Base-by-base conservation (phyloP, 495 filamentous ascomycete genomes). In the Daldinia childiae region DNA sequence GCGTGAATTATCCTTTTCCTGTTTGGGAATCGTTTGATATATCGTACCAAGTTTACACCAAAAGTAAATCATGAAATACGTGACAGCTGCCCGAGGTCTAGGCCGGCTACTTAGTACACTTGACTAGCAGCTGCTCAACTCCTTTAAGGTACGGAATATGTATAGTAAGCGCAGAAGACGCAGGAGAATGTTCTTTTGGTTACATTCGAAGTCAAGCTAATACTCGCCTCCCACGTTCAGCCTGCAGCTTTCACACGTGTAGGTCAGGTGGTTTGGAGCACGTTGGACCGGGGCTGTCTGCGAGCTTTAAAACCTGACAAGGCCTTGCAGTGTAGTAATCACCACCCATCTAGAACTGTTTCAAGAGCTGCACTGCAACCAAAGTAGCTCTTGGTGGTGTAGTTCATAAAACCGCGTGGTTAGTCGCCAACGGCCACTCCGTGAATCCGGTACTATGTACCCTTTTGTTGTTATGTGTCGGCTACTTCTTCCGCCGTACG, bases 311-410 rank as follows among this genome's bases (percentile, higher is more conserved):
- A 55, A 62, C 56, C 56, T 68, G 65, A 50, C 61, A 69, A 62
- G 71, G 64, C 71, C 66, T 73, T 73, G 71, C 71, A 73, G 71
- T 55, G 71, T 73, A 73, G 71, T 73, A 73, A 73, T 73, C 71
- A 54, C 66, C 66, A 73, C 65, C 71, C 71, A 62, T 63, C 58
- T 58, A 69, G 66, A 50, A 54, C 56, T 48, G 71, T 73, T 73
- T 73, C 71, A 73, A 30, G 61, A 65, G 6, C 66, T 73, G 71
- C 71, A 69, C 51, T 73, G 66, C 27, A 69, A 73, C 71, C 34
- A 54, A 57, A 58, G 43, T 43, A 58, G 51, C 34, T 27, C 34
- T 54, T 51, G 57, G 61, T 65, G 50, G 30, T 30, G 52, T 52
- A 34, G 43, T 56, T 61, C 39, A 43, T 50, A 64, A 60, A 50